Conservation (phyloP, 352 stramenopile genomes). For the Globisporangium uncinulatum region DNA sequence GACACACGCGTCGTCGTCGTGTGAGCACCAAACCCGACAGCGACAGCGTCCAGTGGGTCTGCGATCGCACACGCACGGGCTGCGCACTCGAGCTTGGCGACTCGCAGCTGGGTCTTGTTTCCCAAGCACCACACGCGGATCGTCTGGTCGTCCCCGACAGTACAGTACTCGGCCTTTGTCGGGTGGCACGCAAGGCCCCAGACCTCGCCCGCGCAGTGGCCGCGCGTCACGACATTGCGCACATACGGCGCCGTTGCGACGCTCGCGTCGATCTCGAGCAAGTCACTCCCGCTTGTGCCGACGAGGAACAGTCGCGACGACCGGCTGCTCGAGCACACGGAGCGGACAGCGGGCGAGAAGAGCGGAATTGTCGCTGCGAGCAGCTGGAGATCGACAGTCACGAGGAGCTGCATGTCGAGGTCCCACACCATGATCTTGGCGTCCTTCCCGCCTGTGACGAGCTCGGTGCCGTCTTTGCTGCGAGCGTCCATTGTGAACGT, state of each 20-base stretch:
- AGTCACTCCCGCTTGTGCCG: slow-evolving; percentile 79
- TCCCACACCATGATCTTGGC: slow-evolving; percentile 85
- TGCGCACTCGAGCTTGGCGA: slow-evolving; percentile 37
- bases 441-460: slow-evolving; percentile 87
- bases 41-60: slow-evolving; percentile 36
- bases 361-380: slow-evolving; percentile 17
- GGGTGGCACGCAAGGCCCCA: slow-evolving; percentile 83
- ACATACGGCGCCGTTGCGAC: slow-evolving; percentile 10
- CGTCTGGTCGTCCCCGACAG: slow-evolving; percentile 74
- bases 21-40: slow-evolving; percentile 55
- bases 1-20: slow-evolving; percentile 22
- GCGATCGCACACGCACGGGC: slow-evolving; percentile 59
- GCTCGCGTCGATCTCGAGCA: slow-evolving; percentile 77
- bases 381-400: slow-evolving; percentile 40
- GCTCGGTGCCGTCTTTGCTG: slow-evolving; percentile 26
- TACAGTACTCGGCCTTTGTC: slow-evolving; percentile 56
- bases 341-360: slow-evolving; percentile 37
- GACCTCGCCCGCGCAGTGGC: slow-evolving; percentile 71
- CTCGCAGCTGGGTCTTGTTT: slow-evolving; percentile 37
- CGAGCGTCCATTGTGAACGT: slow-evolving; percentile 46
- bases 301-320: slow-evolving; percentile 55
- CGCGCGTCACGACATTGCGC: slow-evolving; percentile 32
- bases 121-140: slow-evolving; percentile 73
- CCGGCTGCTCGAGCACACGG: slow-evolving; percentile 26
- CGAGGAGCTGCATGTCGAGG: slow-evolving; percentile 34